These are phyloP conservation scores for Orbilia oligospora DNA, from an alignment of 2,329 filamentous ascomycete species.

Conservation along the genomic window DNA sequence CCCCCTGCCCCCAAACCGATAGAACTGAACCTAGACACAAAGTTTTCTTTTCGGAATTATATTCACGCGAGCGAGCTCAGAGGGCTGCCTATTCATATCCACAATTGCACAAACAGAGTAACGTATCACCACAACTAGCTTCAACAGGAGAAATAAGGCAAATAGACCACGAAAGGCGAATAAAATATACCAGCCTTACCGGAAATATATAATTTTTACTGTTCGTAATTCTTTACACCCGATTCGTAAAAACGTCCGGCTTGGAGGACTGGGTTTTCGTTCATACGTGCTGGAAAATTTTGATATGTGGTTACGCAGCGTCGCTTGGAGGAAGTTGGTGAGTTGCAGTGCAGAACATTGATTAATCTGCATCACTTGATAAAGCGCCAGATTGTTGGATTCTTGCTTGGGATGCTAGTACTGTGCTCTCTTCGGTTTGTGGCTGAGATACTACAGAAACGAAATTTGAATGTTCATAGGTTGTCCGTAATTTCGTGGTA, in stretches of 20 bases:
- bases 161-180: not conserved
- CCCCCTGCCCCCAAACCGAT: not conserved
- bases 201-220: not conserved
- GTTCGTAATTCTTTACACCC: not conserved
- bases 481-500: conserved; percentile 19
- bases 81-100: conserved; percentile 19
- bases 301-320: not conserved
- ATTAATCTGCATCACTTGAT: not conserved
- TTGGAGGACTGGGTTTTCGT: not conserved
- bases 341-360: conserved; percentile 9
- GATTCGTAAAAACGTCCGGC: conserved; percentile 24
- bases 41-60: conserved; percentile 4
- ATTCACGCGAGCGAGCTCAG: not conserved
- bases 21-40: conserved; percentile 1
- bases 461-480: conserved; percentile 4
- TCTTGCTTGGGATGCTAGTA: not conserved
- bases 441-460: not conserved
- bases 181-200: conserved; percentile 13
- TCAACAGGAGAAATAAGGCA: not conserved
- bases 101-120: conserved; percentile 3
- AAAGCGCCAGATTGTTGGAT: not conserved
- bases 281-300: not conserved
- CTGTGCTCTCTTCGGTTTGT: not conserved
- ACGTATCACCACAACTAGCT: conserved; percentile 10
- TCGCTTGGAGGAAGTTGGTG: not conserved